A percentile compares a stretch with the other conserved stretches of the same genome.
phyloP scores from a whole-genome alignment of 2,329 filamentous ascomycete species.

The Talaromyces rugulosus region DNA sequence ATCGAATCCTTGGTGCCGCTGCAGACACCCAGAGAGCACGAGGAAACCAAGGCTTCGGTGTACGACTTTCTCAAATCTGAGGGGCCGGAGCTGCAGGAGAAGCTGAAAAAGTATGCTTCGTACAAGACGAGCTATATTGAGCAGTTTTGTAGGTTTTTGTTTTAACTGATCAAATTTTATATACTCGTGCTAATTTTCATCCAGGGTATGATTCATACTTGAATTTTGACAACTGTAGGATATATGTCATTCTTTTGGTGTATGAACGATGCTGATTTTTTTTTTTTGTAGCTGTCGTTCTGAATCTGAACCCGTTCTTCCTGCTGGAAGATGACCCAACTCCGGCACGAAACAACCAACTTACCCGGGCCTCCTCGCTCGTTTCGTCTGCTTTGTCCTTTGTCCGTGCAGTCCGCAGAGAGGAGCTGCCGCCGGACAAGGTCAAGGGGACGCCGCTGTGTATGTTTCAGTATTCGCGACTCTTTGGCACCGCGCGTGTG shows the following conservation, averaged over 20 bases:
- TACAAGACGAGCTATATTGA: conserved; percentile 96
- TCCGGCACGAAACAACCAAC: conserved; percentile 91
- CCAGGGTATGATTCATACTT: conserved; percentile 97
- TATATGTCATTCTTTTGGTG: not conserved
- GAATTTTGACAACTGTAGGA: conserved; percentile 81
- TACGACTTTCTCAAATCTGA: conserved; percentile 77
- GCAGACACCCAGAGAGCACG: conserved; percentile 74
- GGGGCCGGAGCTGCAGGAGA: conserved; percentile 80
- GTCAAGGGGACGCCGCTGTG: conserved; percentile 79
- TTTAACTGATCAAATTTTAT: not conserved
- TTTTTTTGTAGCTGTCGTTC: conserved; percentile 62
- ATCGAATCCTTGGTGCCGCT: conserved; percentile 74
- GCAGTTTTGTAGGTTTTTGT: conserved; percentile 81
- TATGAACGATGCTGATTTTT: conserved; percentile 9
- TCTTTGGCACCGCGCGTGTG: conserved; percentile 92
- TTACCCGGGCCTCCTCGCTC: conserved; percentile 87
- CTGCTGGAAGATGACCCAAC: conserved; percentile 95
- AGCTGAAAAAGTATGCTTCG: conserved; percentile 81
- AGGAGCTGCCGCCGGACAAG: conserved; percentile 86
- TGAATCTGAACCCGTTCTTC: conserved; percentile 98
- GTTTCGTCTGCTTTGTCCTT: conserved; percentile 88
- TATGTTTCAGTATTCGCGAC: conserved; percentile 96
- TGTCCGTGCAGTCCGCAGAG: conserved; percentile 84
- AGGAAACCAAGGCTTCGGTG: conserved; percentile 74
- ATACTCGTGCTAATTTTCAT: not conserved